These are phyloP conservation scores for Populus hybrid DNA, from an alignment of 441 rosid species.

Conservation along the genomic window DNA sequence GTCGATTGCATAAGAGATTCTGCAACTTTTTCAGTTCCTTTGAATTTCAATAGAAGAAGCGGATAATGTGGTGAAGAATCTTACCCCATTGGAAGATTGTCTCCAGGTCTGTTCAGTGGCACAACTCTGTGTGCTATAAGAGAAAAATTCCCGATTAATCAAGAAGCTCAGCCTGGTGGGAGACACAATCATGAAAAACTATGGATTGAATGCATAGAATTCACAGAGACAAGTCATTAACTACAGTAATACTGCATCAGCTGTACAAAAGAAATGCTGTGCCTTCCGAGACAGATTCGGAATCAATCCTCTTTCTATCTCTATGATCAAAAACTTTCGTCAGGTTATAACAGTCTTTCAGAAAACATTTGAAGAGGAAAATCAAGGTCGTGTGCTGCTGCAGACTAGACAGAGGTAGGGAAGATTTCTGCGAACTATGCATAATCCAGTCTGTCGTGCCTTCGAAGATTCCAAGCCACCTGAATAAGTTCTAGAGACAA, in stretches of 20 bases:
- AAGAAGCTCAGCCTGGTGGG: background rate
- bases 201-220: background rate
- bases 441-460: background rate
- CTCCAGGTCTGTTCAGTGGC: background rate
- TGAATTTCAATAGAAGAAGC: background rate
- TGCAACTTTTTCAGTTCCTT: background rate
- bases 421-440: background rate
- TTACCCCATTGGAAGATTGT: background rate
- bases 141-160: background rate
- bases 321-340: background rate
- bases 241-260: background rate
- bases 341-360: background rate
- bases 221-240: background rate
- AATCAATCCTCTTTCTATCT: background rate
- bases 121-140: background rate
- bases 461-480: constrained; percentile 10
- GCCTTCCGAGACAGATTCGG: background rate
- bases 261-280: constrained; percentile 6
- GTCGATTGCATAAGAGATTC: background rate
- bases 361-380: background rate
- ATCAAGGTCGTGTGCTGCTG: background rate
- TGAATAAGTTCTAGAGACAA: background rate
- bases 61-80: background rate
- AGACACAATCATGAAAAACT: background rate
- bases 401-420: background rate